Evolutionary conservation across 768 basidiomycete genomes (phyloP).

Genomic region (Collybia mongolica): DNA sequence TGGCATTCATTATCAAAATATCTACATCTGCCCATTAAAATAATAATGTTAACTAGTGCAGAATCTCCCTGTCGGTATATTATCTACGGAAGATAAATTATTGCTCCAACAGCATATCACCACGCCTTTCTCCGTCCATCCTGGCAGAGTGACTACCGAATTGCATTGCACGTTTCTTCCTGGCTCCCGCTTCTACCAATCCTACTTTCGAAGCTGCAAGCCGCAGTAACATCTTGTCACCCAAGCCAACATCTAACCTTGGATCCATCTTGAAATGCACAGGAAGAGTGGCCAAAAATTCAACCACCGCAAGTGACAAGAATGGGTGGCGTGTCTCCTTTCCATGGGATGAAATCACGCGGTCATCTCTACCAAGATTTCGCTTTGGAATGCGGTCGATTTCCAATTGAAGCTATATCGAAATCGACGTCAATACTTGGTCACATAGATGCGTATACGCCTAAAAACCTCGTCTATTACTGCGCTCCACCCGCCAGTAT

Average conservation of each 20-base stretch:
- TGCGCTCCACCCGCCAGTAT: constrained; percentile 65
- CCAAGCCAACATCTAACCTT: constrained; percentile 67
- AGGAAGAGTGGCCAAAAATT: constrained; percentile 75
- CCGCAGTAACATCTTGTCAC: constrained; percentile 88
- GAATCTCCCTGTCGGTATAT: no score
- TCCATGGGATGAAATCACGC: constrained; percentile 86
- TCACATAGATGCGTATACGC: neutral
- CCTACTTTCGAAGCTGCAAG: constrained; percentile 73
- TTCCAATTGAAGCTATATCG: constrained; percentile 78
- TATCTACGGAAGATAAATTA: neutral
- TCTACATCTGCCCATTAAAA: no score
- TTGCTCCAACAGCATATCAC: constrained; percentile 36
- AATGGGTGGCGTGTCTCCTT: constrained; percentile 94
- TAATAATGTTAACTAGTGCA: no score
- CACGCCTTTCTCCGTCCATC: constrained; percentile 69
- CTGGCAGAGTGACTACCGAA: constrained; percentile 89
- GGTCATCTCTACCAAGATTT: constrained; percentile 94
- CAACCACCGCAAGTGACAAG: constrained; percentile 75
- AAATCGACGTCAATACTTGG: neutral
- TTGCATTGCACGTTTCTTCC: constrained; percentile 96
- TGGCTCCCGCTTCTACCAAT: constrained; percentile 63
- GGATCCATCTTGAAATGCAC: constrained; percentile 85
- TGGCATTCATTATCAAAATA: no score
- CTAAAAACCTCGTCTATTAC: constrained; percentile 72
- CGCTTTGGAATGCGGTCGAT: constrained; percentile 83